Evolutionary conservation across 2,329 filamentous ascomycete genomes (phyloP), one percentile per base, ranked within the genome.

Genomic region (Colletotrichum somersetense): DNA sequence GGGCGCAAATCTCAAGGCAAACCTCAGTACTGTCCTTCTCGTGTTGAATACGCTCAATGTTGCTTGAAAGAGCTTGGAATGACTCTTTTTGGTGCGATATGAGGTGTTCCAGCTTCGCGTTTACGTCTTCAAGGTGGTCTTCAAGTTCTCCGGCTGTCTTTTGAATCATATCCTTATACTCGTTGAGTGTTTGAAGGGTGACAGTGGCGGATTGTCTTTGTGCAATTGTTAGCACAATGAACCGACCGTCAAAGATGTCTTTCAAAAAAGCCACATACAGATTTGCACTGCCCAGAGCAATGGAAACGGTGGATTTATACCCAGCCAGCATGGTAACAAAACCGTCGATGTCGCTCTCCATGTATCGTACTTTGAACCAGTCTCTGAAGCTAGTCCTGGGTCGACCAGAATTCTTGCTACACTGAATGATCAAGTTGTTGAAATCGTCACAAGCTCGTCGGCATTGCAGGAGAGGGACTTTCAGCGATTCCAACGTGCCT

Each of bases 221-320:
- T 16, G 26, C 20, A 35, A 10, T 33, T 30, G n/a, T 57, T 40
- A 63, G 67, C 14, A 42, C 56, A 26, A 20, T 26, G 12, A 42
- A 35, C 7, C 6, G 26, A 16, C n/a, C 11, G 2, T 33, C 20
- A 33, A 63, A 14, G 12, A 26, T 11, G 26, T 26, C 3, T 58
- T 7, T 8, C 3, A 1, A 38, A 33, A 0, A 6, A 33, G 23
- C 2, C 12, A 56, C 67, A 46, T 11, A 71, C 40, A 71, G 38
- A 42, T 66, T 71, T 40, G 62, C 48, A 62, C 61, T 38, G 30
- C 55, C 56, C n/a, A 71, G 23, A 1, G 52, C 62, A 18, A 56
- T 56, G 23, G 52, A n/a, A 20, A 65, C 48, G 0, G 55, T 71
- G 6, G 63, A 67, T 38, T 71, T 71, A 59, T 71, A 67, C 23